phyloP scores from a whole-genome alignment of 495 filamentous ascomycete genomes.

The Xylaria castorea region DNA sequence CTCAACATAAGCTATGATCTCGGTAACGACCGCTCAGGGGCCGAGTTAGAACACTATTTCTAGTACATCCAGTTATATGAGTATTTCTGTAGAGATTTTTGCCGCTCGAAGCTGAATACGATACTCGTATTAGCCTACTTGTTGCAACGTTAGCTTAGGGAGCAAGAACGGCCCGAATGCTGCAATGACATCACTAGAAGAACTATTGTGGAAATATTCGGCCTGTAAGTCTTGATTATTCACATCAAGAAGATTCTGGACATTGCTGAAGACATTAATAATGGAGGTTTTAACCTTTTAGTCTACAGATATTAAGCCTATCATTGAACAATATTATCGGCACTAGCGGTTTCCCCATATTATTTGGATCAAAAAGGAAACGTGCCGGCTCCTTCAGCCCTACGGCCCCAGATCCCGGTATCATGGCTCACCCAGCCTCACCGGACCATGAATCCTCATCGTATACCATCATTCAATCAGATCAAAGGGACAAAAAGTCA shows the following conservation, averaged over 20 bases:
- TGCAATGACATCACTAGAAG: background rate
- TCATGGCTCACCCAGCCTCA: slow-evolving; percentile 1
- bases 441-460: background rate
- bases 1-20: slow-evolving; percentile 1
- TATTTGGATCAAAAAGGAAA: background rate
- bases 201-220: background rate
- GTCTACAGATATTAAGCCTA: background rate
- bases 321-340: background rate
- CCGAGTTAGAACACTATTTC: background rate
- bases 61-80: background rate
- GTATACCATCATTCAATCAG: background rate
- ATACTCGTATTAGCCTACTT: slow-evolving; percentile 17
- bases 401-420: slow-evolving; percentile 1
- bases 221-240: background rate
- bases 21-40: background rate
- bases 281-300: background rate
- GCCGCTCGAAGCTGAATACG: background rate
- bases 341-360: background rate
- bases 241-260: background rate
- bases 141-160: background rate
- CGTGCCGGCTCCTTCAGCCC: slow-evolving; percentile 17
- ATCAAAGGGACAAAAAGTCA: background rate
- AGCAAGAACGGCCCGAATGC: slow-evolving; percentile 10
- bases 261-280: background rate
- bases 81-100: background rate